phyloP scores from a whole-genome alignment of 164 flowering plant species.

The Stephania cephalantha region DNA sequence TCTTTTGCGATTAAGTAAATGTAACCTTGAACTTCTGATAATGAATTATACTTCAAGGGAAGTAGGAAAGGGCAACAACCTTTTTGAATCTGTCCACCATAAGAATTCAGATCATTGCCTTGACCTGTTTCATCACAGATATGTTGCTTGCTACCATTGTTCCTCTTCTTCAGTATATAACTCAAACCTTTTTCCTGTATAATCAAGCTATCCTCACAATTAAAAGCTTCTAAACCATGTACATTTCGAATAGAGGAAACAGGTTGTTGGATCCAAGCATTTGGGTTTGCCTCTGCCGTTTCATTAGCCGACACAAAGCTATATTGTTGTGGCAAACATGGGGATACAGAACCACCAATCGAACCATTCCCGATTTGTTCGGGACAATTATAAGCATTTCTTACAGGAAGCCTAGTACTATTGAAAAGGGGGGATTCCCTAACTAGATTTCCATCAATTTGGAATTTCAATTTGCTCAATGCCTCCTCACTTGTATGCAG shows the following conservation, averaged over 20 bases:
- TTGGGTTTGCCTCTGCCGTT: not conserved
- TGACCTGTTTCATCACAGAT: slow-evolving; percentile 4
- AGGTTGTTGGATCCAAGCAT: slow-evolving; percentile 14
- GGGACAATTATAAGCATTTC: slow-evolving; percentile 15
- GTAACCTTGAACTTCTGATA: slow-evolving; percentile 38
- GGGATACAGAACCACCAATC: slow-evolving; percentile 6
- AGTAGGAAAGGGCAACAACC: slow-evolving; percentile 13
- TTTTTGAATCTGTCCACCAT: slow-evolving; percentile 10
- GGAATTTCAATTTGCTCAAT: slow-evolving; percentile 7
- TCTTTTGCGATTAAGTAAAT: slow-evolving; percentile 62
- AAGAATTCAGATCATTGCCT: slow-evolving; percentile 1
- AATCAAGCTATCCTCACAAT: slow-evolving; percentile 43
- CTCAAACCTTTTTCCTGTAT: slow-evolving; percentile 33
- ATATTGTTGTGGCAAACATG: slow-evolving; percentile 8
- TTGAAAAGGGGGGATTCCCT: slow-evolving; percentile 1
- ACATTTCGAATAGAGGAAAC: slow-evolving; percentile 8
- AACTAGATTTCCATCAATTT: slow-evolving; percentile 7
- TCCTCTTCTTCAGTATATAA: slow-evolving; percentile 18
- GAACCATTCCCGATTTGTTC: slow-evolving; percentile 16
- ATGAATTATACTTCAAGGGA: slow-evolving; percentile 27
- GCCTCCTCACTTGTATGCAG: slow-evolving; percentile 13
- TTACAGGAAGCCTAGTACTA: slow-evolving; percentile 18
- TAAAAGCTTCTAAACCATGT: slow-evolving; percentile 20
- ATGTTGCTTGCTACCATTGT: slow-evolving; percentile 9
- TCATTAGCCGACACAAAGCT: slow-evolving; percentile 13